A percentile compares a stretch with the other conserved stretches of the same genome.
Evolutionary conservation across 2,329 filamentous ascomycete species (phyloP).

Genomic region (Uncinocarpus reesii): DNA sequence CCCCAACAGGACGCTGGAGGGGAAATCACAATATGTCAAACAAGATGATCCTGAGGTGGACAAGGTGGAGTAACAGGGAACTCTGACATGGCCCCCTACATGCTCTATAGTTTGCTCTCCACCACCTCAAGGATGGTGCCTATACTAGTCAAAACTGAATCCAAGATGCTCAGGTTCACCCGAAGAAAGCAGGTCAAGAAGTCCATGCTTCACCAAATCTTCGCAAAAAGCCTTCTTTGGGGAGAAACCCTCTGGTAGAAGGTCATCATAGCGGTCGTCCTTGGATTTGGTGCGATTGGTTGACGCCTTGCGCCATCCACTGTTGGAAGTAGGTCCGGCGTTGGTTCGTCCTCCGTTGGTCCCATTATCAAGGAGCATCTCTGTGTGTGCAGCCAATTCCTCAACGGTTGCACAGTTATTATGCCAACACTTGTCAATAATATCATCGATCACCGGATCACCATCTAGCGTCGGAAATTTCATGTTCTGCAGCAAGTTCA

Average conservation of each 20-base stretch:
- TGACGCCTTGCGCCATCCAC: conserved; percentile 5
- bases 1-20: neutral
- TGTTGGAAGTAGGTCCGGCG: conserved; percentile 7
- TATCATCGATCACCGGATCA: conserved; percentile 21
- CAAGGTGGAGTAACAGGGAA: too few relatives aligned
- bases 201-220: conserved; percentile 3
- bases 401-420: conserved; percentile 10
- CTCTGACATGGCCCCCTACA: too few relatives aligned
- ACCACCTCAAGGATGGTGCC: neutral
- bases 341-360: conserved; percentile 10
- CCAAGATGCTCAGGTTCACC: neutral
- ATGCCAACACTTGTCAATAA: conserved; percentile 17
- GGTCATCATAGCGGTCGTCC: neutral
- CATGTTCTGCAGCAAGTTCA: conserved; percentile 17
- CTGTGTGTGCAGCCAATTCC: conserved; percentile 11
- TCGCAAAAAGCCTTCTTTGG: neutral
- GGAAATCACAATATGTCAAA: too few relatives aligned
- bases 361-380: conserved; percentile 2
- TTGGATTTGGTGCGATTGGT: neutral
- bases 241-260: neutral
- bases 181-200: conserved; percentile 1
- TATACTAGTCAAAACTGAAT: conserved; percentile 2
- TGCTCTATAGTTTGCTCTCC: neutral
- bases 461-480: conserved; percentile 20
- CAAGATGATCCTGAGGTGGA: too few relatives aligned